Base-by-base conservation (phyloP, 495 filamentous ascomycete genomes). In the Choiromyces venosus region DNA sequence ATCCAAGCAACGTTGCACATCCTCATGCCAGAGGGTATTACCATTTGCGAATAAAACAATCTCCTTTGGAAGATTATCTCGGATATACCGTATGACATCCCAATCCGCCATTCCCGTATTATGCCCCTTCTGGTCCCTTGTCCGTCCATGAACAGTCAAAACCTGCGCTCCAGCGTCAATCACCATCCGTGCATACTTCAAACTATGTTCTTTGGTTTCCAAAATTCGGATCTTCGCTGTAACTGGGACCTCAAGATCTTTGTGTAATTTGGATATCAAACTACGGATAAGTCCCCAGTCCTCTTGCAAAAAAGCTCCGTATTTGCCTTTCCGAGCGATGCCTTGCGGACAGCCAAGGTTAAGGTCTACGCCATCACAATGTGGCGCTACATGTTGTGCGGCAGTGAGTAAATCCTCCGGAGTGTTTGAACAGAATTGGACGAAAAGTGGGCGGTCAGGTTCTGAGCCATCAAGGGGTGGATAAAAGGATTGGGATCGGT, bases 291-390 rank as follows among this genome's bases (percentile, higher is more conserved):
- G 84, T 33, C 88, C 87, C 87, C 92, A 93, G 73, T 98, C 91
- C 82, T 99, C 95, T 80, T 99, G 95, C 56, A 99, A 83, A 79
- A 97, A 99, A 14, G 93, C 89, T 12, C 95, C 95, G 79, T 99
- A 99, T 79, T 92, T 89, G 6, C 95, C 95, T 78, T 89, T 91
- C 77, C 87, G 87, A 40, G 95, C 95, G 71, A 99, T 99, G 2
- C 94, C 93, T 80, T 99, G 95, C 2, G 95, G 95, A 84, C 95
- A 99, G n/a, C 95, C 95, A 1, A 99, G 87, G 81, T 99, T 99
- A 75, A 99, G 84, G 82, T 99, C 96, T 12, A 99, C 91, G 3
- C 94, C 95, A 80, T 99, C 95, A 81, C 93, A 97, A 83, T 92
- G 91, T 0, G 91, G 91, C 4, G 89, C 87, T 0, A 92, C 93